Percentiles rank a stretch among this genome's conserved stretches.
These are phyloP conservation scores for Meyerozyma athensensis DNA, from an alignment of 1,139 yeast genomes.

Conservation along the genomic window DNA sequence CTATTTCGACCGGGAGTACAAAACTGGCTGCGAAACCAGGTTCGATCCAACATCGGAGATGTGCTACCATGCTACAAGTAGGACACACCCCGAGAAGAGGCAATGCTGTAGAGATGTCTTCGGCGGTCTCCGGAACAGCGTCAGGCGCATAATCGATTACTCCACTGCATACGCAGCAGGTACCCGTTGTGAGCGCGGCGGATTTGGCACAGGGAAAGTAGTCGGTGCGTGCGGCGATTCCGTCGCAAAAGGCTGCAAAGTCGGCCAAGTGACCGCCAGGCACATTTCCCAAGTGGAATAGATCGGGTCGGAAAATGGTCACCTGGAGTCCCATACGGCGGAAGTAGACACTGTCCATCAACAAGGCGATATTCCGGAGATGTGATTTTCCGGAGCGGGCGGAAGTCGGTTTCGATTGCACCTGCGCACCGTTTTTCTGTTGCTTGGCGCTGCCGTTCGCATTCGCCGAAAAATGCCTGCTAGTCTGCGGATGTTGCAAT, in stretches of 20 bases:
- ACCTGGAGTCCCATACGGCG: conserved; percentile 35
- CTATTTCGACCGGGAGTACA: conserved; percentile 4
- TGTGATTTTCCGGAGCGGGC: background rate
- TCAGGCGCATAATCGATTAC: conserved; percentile 29
- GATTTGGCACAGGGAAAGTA: background rate
- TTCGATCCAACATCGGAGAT: conserved; percentile 41
- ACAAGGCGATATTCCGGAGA: background rate
- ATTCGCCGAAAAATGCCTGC: too few relatives aligned
- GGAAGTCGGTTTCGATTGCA: too few relatives aligned
- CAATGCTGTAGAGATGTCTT: conserved; percentile 7
- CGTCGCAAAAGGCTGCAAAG: background rate
- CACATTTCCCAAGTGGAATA: background rate
- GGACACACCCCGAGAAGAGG: conserved; percentile 33
- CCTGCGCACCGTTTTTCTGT: too few relatives aligned
- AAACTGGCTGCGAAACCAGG: conserved; percentile 3
- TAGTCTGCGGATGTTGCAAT: conserved; percentile 66
- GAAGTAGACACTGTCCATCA: conserved; percentile 27
- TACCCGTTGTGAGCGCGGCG: conserved; percentile 17
- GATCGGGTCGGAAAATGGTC: conserved; percentile 20
- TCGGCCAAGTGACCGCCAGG: background rate
- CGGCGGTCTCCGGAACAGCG: conserved; percentile 7
- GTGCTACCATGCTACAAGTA: conserved; percentile 34
- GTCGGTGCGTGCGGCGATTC: background rate
- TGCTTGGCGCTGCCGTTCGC: too few relatives aligned
- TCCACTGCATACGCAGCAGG: conserved; percentile 26